Evolutionary conservation across 257 asterid species (phyloP).

Genomic region (Asclepias syriaca): DNA sequence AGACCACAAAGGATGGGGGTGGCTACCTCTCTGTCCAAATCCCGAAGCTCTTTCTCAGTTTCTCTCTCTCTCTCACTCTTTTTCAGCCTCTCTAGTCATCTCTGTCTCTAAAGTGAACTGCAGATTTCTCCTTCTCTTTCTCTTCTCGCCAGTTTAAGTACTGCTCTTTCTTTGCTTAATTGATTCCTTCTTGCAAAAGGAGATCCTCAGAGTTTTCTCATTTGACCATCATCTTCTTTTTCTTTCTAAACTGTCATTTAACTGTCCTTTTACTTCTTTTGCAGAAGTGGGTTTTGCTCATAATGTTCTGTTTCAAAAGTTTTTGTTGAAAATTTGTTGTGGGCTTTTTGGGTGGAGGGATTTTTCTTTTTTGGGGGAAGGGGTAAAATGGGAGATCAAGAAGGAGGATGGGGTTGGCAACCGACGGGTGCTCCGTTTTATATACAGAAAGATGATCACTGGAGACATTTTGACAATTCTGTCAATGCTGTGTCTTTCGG

Average conservation of each 20-base stretch:
- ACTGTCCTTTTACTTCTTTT: slow-evolving; percentile 9
- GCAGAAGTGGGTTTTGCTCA: neutral
- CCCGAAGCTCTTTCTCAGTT: slow-evolving; percentile 20
- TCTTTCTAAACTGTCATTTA: slow-evolving; percentile 13
- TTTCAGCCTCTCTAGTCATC: slow-evolving; percentile 9
- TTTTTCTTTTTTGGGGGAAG: no score
- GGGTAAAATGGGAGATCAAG: slow-evolving; percentile 54
- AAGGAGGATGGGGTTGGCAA: slow-evolving; percentile 59
- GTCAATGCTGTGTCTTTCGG: slow-evolving; percentile 87
- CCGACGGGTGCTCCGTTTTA: slow-evolving; percentile 60
- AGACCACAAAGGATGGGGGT: neutral
- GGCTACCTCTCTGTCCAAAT: slow-evolving; percentile 17
- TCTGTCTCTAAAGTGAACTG: slow-evolving; percentile 8
- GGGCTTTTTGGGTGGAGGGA: neutral
- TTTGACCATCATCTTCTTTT: neutral
- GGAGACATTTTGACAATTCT: slow-evolving; percentile 90
- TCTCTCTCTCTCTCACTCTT: neutral
- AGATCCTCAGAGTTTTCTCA: neutral
- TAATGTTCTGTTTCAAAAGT: neutral
- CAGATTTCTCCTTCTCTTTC: neutral
- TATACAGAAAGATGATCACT: slow-evolving; percentile 60
- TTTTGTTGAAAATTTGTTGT: neutral
- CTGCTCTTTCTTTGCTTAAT: slow-evolving; percentile 11
- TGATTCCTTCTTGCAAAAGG: neutral
- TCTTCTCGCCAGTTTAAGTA: neutral